These are phyloP conservation scores for Akanthomyces lecanii DNA, from an alignment of 2,329 filamentous ascomycete genomes.

Conservation along the genomic window DNA sequence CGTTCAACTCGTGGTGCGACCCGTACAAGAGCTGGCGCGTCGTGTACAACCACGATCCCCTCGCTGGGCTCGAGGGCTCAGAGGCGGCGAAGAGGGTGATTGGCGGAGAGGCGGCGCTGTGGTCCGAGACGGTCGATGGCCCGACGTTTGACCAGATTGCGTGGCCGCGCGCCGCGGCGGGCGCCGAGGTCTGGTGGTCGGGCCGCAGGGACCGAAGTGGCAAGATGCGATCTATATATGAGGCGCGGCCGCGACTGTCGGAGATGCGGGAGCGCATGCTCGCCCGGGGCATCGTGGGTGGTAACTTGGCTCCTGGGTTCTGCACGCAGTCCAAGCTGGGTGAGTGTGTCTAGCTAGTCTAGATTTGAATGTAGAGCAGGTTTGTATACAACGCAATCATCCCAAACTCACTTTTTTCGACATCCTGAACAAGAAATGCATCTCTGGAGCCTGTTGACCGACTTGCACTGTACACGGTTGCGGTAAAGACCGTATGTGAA, in stretches of 20 bases:
- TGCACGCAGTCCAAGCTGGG: conserved; percentile 1
- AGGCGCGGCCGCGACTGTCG: conserved; percentile 63
- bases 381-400: no score
- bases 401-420: no score
- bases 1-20: conserved; percentile 76
- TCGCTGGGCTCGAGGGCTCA: conserved; percentile 55
- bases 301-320: conserved; percentile 47
- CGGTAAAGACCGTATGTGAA: not conserved
- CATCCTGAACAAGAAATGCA: no score
- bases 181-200: conserved; percentile 77
- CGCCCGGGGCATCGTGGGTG: conserved; percentile 59
- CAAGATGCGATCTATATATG: conserved; percentile 65
- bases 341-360: not conserved
- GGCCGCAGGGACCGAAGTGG: conserved; percentile 62
- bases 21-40: conserved; percentile 79
- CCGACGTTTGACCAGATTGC: conserved; percentile 70
- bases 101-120: conserved; percentile 78
- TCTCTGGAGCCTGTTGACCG: no score
- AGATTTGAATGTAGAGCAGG: not conserved
- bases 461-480: no score
- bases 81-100: conserved; percentile 63
- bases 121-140: conserved; percentile 72
- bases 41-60: conserved; percentile 76
- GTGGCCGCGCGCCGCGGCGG: conserved; percentile 73
- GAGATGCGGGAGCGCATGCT: conserved; percentile 76